Evolutionary conservation across 305 asterid species (phyloP), one percentile per base, ranked within the genome.

Genomic region (Vinca major): DNA sequence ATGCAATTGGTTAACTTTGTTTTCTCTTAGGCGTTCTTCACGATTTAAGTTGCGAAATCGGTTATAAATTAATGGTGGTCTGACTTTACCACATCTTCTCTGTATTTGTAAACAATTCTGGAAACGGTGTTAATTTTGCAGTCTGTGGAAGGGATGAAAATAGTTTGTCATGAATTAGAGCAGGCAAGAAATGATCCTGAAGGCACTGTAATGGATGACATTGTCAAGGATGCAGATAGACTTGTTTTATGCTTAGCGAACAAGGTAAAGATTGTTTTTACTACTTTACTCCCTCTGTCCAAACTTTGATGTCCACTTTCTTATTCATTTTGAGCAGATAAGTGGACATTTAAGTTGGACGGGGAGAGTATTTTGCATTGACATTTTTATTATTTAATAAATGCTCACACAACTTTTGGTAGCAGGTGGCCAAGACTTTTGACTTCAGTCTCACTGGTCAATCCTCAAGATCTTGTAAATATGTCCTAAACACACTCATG

Each of bases 91-190:
- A 26, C 33, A 26, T 40, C 53, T 45, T 48, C 7, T 57, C 26
- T 37, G 51, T 26, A 55, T 44, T 13, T 17, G 43, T 36, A 2
- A 33, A 7, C 43, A 52, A 54, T 52, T 20, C 11, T 14, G 56
- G 11, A 40, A 65, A 55, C 53, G 36, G 48, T 65, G n/a, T 70
- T 56, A 55, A 45, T 69, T 26, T 68, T 80, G 85, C 90, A 93
- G 99, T 86, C 99, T 70, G 97, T 93, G 72, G 99, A 93, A 81
- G 99, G 99, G 72, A 93, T 93, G 99, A 93, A 93, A 82, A 95
- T 91, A 67, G 90, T 93, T 69, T 93, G 97, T 84, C 97, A 91
- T 73, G 96, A 91, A 75, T 75, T 93, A 79, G 88, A 88, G 62
- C 90, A 79, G 78, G 97, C 96, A 60, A 89, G 89, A 48, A 86